These are phyloP conservation scores for Calonectria pseudoturangicola DNA, from an alignment of 2,329 filamentous ascomycete genomes.

Conservation along the genomic window DNA sequence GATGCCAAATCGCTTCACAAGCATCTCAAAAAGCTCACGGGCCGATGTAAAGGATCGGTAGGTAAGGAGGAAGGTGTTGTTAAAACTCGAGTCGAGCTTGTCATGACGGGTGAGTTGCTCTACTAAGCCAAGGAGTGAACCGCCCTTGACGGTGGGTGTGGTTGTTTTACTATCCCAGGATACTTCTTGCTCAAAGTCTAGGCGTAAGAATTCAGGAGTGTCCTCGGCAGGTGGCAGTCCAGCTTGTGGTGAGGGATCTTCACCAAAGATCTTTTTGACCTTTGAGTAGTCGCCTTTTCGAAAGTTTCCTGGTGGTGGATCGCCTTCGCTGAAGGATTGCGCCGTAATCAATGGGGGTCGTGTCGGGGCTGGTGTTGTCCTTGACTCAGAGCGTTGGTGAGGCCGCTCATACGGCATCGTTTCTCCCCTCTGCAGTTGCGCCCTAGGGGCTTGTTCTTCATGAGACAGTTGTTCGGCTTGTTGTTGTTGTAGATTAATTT, in stretches of 20 bases:
- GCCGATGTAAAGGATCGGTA: conserved; percentile 97
- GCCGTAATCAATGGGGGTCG: conserved; percentile 71
- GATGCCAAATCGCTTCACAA: conserved; percentile 93
- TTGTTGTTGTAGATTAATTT: conserved; percentile 70
- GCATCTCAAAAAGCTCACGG: conserved; percentile 91
- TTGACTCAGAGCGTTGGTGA: conserved; percentile 76
- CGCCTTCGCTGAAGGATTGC: conserved; percentile 80
- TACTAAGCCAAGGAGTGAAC: conserved; percentile 90
- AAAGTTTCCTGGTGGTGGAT: conserved; percentile 69
- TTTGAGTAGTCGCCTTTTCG: conserved; percentile 78
- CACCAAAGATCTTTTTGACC: conserved; percentile 79
- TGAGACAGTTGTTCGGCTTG: conserved; percentile 63
- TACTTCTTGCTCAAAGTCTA: conserved; percentile 92
- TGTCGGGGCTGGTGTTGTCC: conserved; percentile 60
- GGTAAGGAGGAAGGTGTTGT: conserved; percentile 97
- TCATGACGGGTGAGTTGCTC: conserved; percentile 97
- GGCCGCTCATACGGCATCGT: conserved; percentile 73
- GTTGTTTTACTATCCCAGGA: conserved; percentile 90
- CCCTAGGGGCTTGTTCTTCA: conserved; percentile 68
- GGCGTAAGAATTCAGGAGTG: conserved; percentile 86
- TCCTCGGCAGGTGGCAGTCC: conserved; percentile 78
- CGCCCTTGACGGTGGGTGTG: conserved; percentile 87
- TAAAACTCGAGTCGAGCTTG: conserved; percentile 95
- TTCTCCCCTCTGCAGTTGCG: conserved; percentile 74
- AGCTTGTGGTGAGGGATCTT: conserved; percentile 73